Percentiles rank a stretch among this genome's conserved stretches.
These are phyloP conservation scores for Debaryomyces subglobosus DNA, from an alignment of 1,139 yeast species.

Conservation along the genomic window DNA sequence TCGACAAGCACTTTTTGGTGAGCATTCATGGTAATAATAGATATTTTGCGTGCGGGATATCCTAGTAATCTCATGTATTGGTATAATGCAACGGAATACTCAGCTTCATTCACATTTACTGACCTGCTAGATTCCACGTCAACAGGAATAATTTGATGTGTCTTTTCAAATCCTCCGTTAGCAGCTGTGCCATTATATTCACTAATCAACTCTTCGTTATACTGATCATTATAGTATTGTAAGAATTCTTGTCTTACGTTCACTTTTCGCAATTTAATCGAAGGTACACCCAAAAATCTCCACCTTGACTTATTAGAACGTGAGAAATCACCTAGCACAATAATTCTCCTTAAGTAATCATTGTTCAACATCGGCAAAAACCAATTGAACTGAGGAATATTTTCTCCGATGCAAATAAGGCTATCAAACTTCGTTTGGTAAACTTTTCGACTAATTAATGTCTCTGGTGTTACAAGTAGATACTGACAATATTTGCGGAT, in stretches of 20 bases:
- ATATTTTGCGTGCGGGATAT: slow-evolving; percentile 42
- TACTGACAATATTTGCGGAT: slow-evolving; percentile 3
- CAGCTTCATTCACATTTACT: slow-evolving; percentile 55
- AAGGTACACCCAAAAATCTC: not conserved
- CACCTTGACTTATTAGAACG: slow-evolving; percentile 1
- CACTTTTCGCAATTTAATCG: not conserved
- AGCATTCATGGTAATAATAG: slow-evolving; percentile 43
- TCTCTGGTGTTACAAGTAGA: slow-evolving; percentile 6
- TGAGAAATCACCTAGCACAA: slow-evolving; percentile 9
- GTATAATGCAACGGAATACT: slow-evolving; percentile 49
- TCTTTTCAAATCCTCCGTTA: slow-evolving; percentile 46
- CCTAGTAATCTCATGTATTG: slow-evolving; percentile 52
- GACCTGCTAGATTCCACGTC: slow-evolving; percentile 12
- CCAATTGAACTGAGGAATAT: not conserved
- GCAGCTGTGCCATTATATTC: slow-evolving; percentile 8
- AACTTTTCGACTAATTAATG: slow-evolving; percentile 4
- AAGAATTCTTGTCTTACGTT: not conserved
- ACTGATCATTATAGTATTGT: not conserved
- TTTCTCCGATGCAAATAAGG: slow-evolving; percentile 5
- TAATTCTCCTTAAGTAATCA: slow-evolving; percentile 4
- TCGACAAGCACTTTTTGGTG: slow-evolving; percentile 36
- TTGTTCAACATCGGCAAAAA: slow-evolving; percentile 10
- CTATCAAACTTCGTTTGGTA: slow-evolving; percentile 3
- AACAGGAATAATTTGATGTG: slow-evolving; percentile 42
- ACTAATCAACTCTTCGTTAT: not conserved